Conservation (phyloP, 345 rosid genomes). For the Eucalyptus viminalis region DNA sequence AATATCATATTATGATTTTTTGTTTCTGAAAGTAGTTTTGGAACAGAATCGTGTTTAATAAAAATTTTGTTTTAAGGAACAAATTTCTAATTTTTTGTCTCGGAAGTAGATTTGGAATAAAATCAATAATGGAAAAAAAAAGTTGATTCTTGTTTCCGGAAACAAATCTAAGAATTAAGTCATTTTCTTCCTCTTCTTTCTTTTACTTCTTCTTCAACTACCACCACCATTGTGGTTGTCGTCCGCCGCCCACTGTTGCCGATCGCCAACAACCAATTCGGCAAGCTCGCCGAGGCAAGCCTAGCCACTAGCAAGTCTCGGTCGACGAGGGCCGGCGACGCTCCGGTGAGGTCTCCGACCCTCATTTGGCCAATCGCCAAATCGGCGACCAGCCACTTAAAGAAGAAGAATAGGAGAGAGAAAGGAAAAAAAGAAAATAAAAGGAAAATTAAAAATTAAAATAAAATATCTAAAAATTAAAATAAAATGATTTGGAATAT, state of each 20-base stretch:
- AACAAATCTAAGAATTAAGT: too few species aligned
- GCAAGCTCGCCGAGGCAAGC: accelerated
- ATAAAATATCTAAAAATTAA: too few species aligned
- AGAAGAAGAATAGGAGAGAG: too few species aligned
- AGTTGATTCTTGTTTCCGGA: too few species aligned
- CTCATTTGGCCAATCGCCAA: accelerated
- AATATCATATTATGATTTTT: accelerated
- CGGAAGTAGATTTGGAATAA: accelerated
- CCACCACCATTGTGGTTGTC: accelerated
- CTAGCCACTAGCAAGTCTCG: accelerated
- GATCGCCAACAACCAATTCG: accelerated
- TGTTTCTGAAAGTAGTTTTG: accelerated
- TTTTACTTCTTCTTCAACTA: too few species aligned
- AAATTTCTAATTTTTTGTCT: too few species aligned
- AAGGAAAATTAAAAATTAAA: accelerated
- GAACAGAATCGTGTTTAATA: accelerated
- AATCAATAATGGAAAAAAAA: too few species aligned
- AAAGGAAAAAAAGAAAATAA: too few species aligned
- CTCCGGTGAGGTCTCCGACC: accelerated
- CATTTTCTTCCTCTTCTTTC: too few species aligned
- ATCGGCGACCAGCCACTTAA: accelerated
- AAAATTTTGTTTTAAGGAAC: accelerated
- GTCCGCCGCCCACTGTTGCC: accelerated
- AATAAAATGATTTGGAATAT: accelerated
- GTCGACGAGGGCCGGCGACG: accelerated